A percentile compares a stretch with the other conserved stretches of the same genome.
These are phyloP conservation scores for Penstemon barbatus DNA, from an alignment of 257 asterid genomes.

Conservation along the genomic window DNA sequence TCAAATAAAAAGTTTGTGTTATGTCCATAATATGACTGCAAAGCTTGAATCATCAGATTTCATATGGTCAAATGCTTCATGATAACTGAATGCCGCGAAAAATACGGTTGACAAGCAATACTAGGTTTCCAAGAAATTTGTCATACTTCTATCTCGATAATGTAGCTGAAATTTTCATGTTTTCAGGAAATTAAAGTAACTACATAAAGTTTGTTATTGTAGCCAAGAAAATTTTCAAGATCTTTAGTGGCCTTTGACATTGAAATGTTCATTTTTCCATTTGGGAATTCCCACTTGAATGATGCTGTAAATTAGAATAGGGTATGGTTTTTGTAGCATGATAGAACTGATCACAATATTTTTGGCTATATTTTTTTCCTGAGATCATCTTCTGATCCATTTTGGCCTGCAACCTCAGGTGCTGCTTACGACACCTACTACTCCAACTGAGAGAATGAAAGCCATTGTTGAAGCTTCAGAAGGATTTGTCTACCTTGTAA, in stretches of 20 bases:
- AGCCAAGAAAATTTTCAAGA: background rate
- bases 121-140: background rate
- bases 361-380: background rate
- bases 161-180: background rate
- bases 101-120: background rate
- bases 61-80: slow-evolving; percentile 5
- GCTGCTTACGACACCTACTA: slow-evolving; percentile 85
- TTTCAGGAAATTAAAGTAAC: background rate
- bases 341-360: background rate
- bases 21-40: slow-evolving; percentile 11
- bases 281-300: background rate
- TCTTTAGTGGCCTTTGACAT: background rate
- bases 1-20: slow-evolving; percentile 10
- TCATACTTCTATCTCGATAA: background rate
- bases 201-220: background rate
- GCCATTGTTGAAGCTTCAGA: slow-evolving; percentile 78
- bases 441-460: slow-evolving; percentile 73
- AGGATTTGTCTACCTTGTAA: slow-evolving; percentile 89
- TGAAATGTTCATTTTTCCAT: slow-evolving; percentile 12
- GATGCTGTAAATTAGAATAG: slow-evolving; percentile 10
- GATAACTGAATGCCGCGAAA: background rate
- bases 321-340: slow-evolving; percentile 7
- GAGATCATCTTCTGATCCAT: slow-evolving; percentile 5
- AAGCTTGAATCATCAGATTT: background rate
- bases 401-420: slow-evolving; percentile 48